A percentile compares a stretch with the other conserved stretches of the same genome.
phyloP scores from a whole-genome alignment of 2,329 filamentous ascomycete genomes.

The Herpotrichia juniperi region DNA sequence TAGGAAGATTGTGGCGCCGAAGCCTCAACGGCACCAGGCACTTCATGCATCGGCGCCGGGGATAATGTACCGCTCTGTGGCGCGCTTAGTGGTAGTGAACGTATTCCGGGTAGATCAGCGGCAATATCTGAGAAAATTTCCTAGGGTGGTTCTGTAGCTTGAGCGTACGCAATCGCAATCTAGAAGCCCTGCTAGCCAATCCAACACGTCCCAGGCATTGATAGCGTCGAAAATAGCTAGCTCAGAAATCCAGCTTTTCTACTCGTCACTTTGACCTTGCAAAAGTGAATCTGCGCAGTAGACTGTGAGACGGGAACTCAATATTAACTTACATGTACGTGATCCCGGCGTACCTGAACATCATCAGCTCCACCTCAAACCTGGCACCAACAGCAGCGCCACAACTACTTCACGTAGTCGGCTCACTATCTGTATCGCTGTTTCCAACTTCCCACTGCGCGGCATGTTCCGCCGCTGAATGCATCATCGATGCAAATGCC shows the following conservation, averaged over 20 bases:
- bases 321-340: no score
- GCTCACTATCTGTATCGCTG: conserved; percentile 1
- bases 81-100: background rate
- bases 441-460: conserved; percentile 5
- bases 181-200: conserved; percentile 15
- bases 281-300: no score
- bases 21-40: conserved; percentile 8
- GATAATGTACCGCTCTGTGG: conserved; percentile 5
- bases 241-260: no score
- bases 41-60: conserved; percentile 1
- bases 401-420: background rate
- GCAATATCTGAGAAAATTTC: conserved; percentile 6
- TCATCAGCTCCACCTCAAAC: conserved; percentile 1
- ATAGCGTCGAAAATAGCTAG: no score
- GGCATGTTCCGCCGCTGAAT: conserved; percentile 5
- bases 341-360: background rate
- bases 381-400: conserved; percentile 12
- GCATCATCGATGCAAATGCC: conserved; percentile 1
- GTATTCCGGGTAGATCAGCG: conserved; percentile 14
- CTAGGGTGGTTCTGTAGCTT: conserved; percentile 10
- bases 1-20: conserved; percentile 15
- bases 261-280: no score
- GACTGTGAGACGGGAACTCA: no score
- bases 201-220: conserved; percentile 13
- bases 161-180: conserved; percentile 19